Conservation (phyloP, 768 basidiomycete genomes). For the Kwoniella europaea region DNA sequence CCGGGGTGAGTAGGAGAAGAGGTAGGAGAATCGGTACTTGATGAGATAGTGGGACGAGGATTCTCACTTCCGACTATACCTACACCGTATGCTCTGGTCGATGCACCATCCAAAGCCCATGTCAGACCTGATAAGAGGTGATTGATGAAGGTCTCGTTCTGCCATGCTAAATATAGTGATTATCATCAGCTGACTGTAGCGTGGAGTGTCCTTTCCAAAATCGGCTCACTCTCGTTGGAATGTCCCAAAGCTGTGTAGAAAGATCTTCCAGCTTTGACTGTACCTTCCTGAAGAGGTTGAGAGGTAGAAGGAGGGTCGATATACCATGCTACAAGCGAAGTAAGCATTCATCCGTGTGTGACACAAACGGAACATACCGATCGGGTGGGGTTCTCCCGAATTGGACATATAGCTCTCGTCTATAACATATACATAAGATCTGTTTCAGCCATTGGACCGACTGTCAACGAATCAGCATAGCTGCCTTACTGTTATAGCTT, state of each 20-base stretch:
- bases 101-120: slow-evolving; percentile 73
- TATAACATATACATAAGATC: background rate
- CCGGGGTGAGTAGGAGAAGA: background rate
- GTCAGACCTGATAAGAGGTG: slow-evolving; percentile 77
- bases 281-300: slow-evolving; percentile 57
- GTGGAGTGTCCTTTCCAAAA: too few relatives aligned
- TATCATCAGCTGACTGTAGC: slow-evolving; percentile 57
- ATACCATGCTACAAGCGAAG: slow-evolving; percentile 69
- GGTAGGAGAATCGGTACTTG: background rate
- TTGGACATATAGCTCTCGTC: slow-evolving; percentile 8
- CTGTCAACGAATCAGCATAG: too few relatives aligned
- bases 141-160: slow-evolving; percentile 71
- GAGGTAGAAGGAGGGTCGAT: slow-evolving; percentile 77
- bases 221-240: slow-evolving; percentile 58
- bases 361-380: slow-evolving; percentile 35
- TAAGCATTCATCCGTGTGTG: background rate
- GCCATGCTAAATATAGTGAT: slow-evolving; percentile 26
- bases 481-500: slow-evolving; percentile 64
- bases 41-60: background rate
- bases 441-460: background rate
- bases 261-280: slow-evolving; percentile 67
- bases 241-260: slow-evolving; percentile 86
- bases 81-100: slow-evolving; percentile 70
- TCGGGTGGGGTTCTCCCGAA: slow-evolving; percentile 67
- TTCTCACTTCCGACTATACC: slow-evolving; percentile 67